Percentiles rank a stretch among this genome's conserved stretches.
Evolutionary conservation across 306 rosid genomes (phyloP).

Genomic region (Urtica urens): DNA sequence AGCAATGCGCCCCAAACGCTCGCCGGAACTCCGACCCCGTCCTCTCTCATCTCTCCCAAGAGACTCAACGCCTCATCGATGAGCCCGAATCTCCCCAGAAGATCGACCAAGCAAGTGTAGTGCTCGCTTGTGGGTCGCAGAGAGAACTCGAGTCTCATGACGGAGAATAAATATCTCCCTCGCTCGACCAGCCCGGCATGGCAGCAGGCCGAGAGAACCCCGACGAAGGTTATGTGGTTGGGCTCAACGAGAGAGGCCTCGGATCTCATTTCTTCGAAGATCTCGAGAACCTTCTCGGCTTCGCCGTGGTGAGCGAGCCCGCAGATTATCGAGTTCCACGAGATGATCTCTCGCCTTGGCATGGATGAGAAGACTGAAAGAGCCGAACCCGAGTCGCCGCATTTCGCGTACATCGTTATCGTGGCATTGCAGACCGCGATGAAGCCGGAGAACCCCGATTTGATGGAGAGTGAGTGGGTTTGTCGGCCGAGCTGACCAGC

Average conservation of each 20-base stretch:
- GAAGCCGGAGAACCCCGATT: constrained; percentile 23
- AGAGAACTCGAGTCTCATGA: constrained; percentile 25
- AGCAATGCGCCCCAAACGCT: constrained; percentile 57
- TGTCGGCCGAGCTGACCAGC: constrained; percentile 32
- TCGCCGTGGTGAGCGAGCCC: constrained; percentile 42
- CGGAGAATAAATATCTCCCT: constrained; percentile 26
- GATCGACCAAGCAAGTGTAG: constrained; percentile 41
- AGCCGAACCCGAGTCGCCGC: constrained; percentile 42
- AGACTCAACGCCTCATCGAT: constrained; percentile 32
- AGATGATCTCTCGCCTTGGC: constrained; percentile 30
- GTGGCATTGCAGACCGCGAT: constrained; percentile 40
- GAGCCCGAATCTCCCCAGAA: constrained; percentile 43
- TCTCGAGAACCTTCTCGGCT: constrained; percentile 28
- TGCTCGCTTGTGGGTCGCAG: constrained; percentile 35
- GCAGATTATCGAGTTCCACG: constrained; percentile 45
- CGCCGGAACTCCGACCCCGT: constrained; percentile 32
- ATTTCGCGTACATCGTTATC: constrained; percentile 50
- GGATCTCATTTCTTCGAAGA: constrained; percentile 35
- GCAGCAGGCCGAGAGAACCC: constrained; percentile 46
- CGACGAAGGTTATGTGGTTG: constrained; percentile 37
- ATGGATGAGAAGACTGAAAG: constrained; percentile 28
- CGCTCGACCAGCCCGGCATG: constrained; percentile 36
- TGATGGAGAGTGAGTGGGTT: constrained; percentile 27
- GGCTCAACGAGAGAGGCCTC: constrained; percentile 24
- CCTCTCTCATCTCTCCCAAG: constrained; percentile 24